These are phyloP conservation scores for Paracorniculantispora psalliotae DNA, from an alignment of 2,329 filamentous ascomycete species.

Conservation along the genomic window DNA sequence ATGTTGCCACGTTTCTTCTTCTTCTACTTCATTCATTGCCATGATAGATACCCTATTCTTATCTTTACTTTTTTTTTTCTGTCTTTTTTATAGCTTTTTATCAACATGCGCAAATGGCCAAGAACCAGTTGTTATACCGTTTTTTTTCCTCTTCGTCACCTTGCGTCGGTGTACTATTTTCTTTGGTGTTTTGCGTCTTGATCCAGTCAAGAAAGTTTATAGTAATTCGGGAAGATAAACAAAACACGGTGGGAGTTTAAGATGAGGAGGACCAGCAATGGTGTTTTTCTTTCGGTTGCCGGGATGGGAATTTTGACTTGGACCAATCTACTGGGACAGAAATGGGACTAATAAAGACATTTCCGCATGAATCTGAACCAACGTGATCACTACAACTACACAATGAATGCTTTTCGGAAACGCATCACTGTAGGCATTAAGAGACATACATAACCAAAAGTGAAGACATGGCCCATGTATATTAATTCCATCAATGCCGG, in stretches of 20 bases:
- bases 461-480: not conserved
- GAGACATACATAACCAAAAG: no score
- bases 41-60: not conserved
- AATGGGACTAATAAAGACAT: no score
- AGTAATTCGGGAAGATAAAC: not conserved
- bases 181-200: not conserved
- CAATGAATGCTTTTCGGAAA: no score
- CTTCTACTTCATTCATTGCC: not conserved
- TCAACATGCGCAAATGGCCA: no score
- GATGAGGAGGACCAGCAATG: no score
- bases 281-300: no score
- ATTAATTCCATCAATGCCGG: not conserved
- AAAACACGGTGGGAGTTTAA: no score
- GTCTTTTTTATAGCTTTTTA: not conserved
- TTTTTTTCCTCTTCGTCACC: not conserved
- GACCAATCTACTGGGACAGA: not conserved
- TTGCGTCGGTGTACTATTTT: not conserved
- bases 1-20: not conserved
- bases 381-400: no score
- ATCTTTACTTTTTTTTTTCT: not conserved
- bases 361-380: no score
- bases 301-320: not conserved
- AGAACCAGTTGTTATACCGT: not conserved
- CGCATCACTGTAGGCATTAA: no score
- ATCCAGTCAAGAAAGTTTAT: not conserved